Evolutionary conservation across 163 green algal species (phyloP).

Genomic region (Chlamydomonas reinhardtii): DNA sequence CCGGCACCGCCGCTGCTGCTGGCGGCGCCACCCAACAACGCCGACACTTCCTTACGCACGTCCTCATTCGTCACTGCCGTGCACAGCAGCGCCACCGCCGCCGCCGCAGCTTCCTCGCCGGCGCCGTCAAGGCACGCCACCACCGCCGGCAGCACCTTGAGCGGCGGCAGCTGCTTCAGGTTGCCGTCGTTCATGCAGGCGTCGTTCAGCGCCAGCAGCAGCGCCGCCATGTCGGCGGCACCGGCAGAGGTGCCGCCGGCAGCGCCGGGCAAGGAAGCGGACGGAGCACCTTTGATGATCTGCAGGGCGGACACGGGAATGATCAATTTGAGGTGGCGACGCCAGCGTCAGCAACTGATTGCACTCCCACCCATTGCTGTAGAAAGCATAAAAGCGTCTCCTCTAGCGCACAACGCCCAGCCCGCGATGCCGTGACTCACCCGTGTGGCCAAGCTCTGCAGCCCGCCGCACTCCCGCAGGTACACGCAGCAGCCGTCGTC

Average conservation of each 20-base stretch:
- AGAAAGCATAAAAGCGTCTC: too few relatives aligned
- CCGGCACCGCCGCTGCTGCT: too few relatives aligned
- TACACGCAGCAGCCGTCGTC: conserved; percentile 57
- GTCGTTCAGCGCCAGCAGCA: conserved; percentile 56
- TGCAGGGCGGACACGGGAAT: background rate
- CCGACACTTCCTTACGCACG: conserved; percentile 52
- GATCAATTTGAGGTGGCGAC: too few relatives aligned
- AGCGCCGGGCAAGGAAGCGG: background rate
- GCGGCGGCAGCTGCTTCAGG: conserved; percentile 46
- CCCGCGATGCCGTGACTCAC: background rate
- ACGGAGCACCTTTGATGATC: background rate
- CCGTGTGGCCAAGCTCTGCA: conserved; percentile 26
- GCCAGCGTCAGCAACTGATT: too few relatives aligned
- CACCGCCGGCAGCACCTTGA: conserved; percentile 38
- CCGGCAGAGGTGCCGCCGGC: background rate
- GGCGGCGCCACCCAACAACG: conserved; percentile 10
- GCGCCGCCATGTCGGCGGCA: conserved; percentile 5
- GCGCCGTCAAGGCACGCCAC: conserved; percentile 18
- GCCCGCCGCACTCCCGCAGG: conserved; percentile 62
- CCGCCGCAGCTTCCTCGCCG: conserved; percentile 20
- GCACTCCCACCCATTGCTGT: too few relatives aligned
- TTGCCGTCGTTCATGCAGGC: conserved; percentile 65
- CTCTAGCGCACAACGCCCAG: too few relatives aligned
- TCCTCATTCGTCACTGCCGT: conserved; percentile 53
- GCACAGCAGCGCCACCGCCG: conserved; percentile 62